Evolutionary conservation across 2,329 filamentous ascomycete species (phyloP), one percentile per base, ranked within the genome.

Genomic region (Penicillium freii): DNA sequence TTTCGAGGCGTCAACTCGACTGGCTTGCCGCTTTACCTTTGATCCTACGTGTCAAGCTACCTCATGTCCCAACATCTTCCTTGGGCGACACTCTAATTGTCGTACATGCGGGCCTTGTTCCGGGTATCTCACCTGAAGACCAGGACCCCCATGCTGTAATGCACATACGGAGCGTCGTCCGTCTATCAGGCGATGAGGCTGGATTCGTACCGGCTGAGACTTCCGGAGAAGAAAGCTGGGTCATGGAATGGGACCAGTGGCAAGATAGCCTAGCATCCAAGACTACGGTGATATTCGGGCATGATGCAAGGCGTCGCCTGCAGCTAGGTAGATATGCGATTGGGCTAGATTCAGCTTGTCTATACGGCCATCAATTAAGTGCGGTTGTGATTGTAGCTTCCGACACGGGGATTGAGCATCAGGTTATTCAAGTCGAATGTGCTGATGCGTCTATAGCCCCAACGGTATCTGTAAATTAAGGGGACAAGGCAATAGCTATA

Each of bases 261-360:
- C 65, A 67, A 45, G 64, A 65, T 3, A 46, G 27, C 11, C 48
- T 42, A 34, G 25, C 49, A 36, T 53, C 64, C 29, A 62, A 54
- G 36, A 60, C 61, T 5, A 66, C 62, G 0, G 65, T 67, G 44
- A 46, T 67, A 13, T 67, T 67, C 15, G 65, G 65, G 2, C 65
- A 67, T 31, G 65, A 67, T 59, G 64, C 65, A 10, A 67, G 64
- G 48, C 65, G 65, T 33, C 57, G 64, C 19, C 51, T 67, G 47
- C 65, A 67, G 38, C 21, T 51, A 21, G 58, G 64, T 15, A 64
- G 13, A 3, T 60, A 65, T 61, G 17, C 61, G 8, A 65, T 67
- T 51, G 64, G 65, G 15, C 47, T 66, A 34, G 64, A 67, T 25
- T 62, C 64, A 4, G 65, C 43, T 5, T 67, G 65, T 50, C 44